phyloP scores from a whole-genome alignment of 345 rosid genomes.

The Syzygium grande region DNA sequence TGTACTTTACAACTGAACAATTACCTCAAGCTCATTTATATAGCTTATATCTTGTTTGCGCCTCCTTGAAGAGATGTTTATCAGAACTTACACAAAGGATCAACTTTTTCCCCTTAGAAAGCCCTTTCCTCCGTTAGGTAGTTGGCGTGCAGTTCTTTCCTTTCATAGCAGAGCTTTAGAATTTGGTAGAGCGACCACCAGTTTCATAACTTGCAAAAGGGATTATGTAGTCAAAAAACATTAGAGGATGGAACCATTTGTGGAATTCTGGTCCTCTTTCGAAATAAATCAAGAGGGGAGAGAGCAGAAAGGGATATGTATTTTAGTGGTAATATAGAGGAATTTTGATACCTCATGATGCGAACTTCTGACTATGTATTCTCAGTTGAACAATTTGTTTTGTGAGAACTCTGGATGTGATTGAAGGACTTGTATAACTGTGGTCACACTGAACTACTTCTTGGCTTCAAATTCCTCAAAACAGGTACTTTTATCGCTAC shows the following conservation, averaged over 20 bases:
- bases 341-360: background rate
- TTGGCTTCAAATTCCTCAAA: background rate
- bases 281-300: background rate
- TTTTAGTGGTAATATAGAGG: background rate
- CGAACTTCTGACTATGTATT: background rate
- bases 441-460: background rate
- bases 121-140: background rate
- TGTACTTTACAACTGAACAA: background rate
- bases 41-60: background rate
- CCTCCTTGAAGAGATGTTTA: background rate
- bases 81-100: background rate
- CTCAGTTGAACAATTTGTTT: background rate
- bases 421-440: background rate
- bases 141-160: background rate
- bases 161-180: background rate
- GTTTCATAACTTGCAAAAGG: background rate
- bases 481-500: background rate
- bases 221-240: background rate
- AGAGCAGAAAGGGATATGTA: background rate
- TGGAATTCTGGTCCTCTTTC: background rate
- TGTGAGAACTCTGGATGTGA: background rate
- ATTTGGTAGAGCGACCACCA: background rate
- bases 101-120: background rate
- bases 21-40: background rate
- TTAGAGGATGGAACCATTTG: background rate